Evolutionary conservation across 805 yeast species (phyloP).

Genomic region (Candida anglica): DNA sequence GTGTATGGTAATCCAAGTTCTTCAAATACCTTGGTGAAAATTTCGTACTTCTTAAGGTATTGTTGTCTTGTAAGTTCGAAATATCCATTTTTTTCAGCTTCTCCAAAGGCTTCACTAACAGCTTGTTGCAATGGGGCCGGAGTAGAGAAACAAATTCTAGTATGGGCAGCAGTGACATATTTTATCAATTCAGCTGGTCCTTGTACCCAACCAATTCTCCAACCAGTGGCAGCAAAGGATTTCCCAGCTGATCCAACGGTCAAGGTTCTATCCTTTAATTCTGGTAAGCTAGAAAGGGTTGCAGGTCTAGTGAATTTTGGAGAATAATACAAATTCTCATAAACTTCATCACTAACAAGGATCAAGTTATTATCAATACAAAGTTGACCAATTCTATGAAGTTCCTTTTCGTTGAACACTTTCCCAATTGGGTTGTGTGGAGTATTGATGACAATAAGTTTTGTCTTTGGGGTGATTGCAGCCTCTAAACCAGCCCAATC

Average conservation of each 20-base stretch:
- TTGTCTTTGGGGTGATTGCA: constrained; percentile 73
- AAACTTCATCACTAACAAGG: constrained; percentile 90
- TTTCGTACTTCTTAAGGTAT: constrained; percentile 68
- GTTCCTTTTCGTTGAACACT: constrained; percentile 60
- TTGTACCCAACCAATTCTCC: constrained; percentile 96
- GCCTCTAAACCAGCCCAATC: constrained; percentile 74
- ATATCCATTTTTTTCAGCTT: constrained; percentile 60
- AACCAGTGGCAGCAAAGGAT: constrained; percentile 97
- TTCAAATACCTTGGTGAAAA: constrained; percentile 75
- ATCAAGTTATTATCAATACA: constrained; percentile 83
- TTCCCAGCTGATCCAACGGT: constrained; percentile 98
- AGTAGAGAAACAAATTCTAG: constrained; percentile 87
- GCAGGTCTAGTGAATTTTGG: constrained; percentile 78
- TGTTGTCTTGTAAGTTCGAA: constrained; percentile 65
- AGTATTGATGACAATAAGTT: constrained; percentile 81
- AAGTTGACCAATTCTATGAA: constrained; percentile 68
- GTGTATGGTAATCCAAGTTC: constrained; percentile 89
- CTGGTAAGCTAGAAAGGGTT: constrained; percentile 60
- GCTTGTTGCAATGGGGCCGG: constrained; percentile 95
- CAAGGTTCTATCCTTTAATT: constrained; percentile 70
- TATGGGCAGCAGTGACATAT: constrained; percentile 84
- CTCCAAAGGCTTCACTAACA: constrained; percentile 68
- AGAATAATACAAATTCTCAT: constrained; percentile 80
- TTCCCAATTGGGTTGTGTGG: constrained; percentile 98
- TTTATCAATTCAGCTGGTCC: constrained; percentile 80